A percentile compares a stretch with the other conserved stretches of the same genome.
Conservation (phyloP, 345 rosid genomes). For the Turritis glabra region DNA sequence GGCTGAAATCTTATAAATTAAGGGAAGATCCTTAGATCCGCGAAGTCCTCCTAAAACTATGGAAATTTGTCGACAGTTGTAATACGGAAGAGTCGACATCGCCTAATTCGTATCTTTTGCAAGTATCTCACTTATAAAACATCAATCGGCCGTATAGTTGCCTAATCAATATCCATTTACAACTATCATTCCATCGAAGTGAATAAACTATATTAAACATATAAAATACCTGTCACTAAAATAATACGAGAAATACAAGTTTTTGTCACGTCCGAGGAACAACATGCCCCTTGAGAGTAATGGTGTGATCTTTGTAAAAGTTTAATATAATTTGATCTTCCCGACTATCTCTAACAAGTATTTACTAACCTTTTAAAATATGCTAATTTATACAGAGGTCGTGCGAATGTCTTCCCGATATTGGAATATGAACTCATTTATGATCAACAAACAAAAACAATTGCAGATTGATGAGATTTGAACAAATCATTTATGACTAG, state of each 20-base stretch:
- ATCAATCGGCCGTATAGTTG: not conserved
- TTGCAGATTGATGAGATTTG: slow-evolving; percentile 14
- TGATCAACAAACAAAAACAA: slow-evolving; percentile 6
- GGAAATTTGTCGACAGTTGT: slow-evolving; percentile 29
- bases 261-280: slow-evolving; percentile 44
- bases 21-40: slow-evolving; percentile 30
- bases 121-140: slow-evolving; percentile 4
- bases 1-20: slow-evolving; percentile 17
- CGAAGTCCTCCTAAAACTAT: slow-evolving; percentile 30
- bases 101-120: not conserved
- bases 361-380: not conserved
- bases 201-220: not conserved
- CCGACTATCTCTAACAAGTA: not conserved
- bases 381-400: slow-evolving; percentile 9
- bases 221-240: slow-evolving; percentile 11
- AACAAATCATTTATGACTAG: not conserved
- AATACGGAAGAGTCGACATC: slow-evolving; percentile 13
- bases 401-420: slow-evolving; percentile 33
- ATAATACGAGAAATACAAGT: slow-evolving; percentile 22
- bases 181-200: not conserved
- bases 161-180: slow-evolving; percentile 11
- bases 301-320: slow-evolving; percentile 16
- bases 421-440: slow-evolving; percentile 9
- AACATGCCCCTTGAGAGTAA: slow-evolving; percentile 40
- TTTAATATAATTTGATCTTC: slow-evolving; percentile 5